Base-by-base conservation (phyloP, 495 filamentous ascomycete genomes). In the Parmelia sp. region DNA sequence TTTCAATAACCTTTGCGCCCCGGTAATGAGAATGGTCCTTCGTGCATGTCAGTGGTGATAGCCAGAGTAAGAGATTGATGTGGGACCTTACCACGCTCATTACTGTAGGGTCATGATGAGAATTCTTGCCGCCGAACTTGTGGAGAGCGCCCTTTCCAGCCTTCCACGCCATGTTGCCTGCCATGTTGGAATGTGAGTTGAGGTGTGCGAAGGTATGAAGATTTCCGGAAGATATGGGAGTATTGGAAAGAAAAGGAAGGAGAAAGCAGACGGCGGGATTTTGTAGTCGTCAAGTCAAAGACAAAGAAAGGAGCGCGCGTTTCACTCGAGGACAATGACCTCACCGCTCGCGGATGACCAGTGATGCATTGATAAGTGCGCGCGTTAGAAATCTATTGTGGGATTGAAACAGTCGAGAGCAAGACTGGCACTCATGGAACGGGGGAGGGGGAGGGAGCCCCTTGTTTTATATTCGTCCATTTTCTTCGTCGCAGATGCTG, bases 81-180 rank as follows among this genome's bases (percentile, higher is more conserved):
- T 15, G 17, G 33, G 2, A 12, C 2, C 29, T 51, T 62, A 62
- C 47, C 44, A 45, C 60, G 7, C 42, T 62, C 39, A 1, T 49
- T 35, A 25, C 21, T 66, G 36, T 53, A 12, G 33, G n/a, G n/a
- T 61, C 55, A 57, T 49, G 45, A 31, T 60, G 15, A 15, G 14
- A 4, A 10, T 25, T 47, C 57, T 68, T 68, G 49, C 45, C 55
- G 51, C 39, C 5, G 45, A 59, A 57, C 19, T 56, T 69, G 33
- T 68, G 61, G 19, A 62, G n/a, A 17, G 53, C 31, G 25, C 37
- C 40, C 57, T 68, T 67, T 61, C 35, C 65, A 8, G 45, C 39
- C 3, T 42, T 40, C 45, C 57, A 21, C 29, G 58, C 58, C 61
- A 65, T 47, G 11, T 63, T 68, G 11, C 36, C 49, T 39, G 57